These are phyloP conservation scores for Pistacia atlantica DNA, from an alignment of 345 rosid species.

Conservation along the genomic window DNA sequence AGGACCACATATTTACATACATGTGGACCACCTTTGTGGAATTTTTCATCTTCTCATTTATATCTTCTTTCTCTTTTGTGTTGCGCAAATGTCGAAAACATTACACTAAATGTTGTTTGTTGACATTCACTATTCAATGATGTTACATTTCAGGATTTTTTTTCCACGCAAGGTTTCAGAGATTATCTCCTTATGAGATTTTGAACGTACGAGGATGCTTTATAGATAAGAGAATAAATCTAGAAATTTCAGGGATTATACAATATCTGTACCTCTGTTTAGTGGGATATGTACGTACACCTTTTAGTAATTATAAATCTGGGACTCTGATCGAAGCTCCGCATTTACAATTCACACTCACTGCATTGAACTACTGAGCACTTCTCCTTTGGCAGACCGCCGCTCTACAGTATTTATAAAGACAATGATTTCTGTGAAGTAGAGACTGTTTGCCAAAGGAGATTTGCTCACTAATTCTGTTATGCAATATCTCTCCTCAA, in stretches of 20 bases:
- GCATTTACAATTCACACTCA: background rate
- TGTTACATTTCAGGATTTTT: background rate
- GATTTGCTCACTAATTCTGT: slow-evolving; percentile 32
- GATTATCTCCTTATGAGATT: background rate
- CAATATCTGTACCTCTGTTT: background rate
- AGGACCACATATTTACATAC: slow-evolving; percentile 12
- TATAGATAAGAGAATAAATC: slow-evolving; percentile 24
- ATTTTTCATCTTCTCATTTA: background rate
- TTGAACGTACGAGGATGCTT: slow-evolving; percentile 25
- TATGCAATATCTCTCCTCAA: slow-evolving; percentile 1
- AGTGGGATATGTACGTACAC: background rate
- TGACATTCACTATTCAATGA: background rate
- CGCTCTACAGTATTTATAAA: background rate
- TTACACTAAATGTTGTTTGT: slow-evolving; percentile 8
- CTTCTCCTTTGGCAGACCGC: slow-evolving; percentile 8
- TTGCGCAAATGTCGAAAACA: slow-evolving; percentile 2
- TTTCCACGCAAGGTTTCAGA: background rate
- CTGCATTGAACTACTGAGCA: slow-evolving; percentile 22
- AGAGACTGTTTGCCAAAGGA: slow-evolving; percentile 25
- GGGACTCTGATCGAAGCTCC: background rate
- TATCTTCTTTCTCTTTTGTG: background rate
- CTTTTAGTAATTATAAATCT: background rate
- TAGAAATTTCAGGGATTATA: background rate
- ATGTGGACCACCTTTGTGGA: slow-evolving; percentile 21
- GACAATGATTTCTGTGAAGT: background rate